phyloP scores from a whole-genome alignment of 805 yeast genomes.

The Candida pini region DNA sequence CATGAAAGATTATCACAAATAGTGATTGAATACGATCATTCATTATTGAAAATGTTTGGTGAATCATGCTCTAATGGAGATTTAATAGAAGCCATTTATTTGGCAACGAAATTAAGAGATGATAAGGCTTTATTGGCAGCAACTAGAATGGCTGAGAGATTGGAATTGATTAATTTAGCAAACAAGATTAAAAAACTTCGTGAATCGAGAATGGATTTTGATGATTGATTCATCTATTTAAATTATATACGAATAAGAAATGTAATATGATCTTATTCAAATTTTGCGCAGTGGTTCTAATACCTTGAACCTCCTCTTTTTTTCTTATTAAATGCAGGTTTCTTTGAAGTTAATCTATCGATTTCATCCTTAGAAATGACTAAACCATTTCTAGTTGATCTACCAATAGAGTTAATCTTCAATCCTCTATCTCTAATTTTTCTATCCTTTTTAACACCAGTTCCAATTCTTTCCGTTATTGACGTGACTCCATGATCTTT shows the following conservation, averaged over 20 bases:
- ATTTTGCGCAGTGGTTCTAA: background rate
- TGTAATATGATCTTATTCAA: too few species aligned
- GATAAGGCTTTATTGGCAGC: slow-evolving; percentile 84
- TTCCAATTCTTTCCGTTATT: slow-evolving; percentile 47
- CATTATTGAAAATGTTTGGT: slow-evolving; percentile 72
- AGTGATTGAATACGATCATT: slow-evolving; percentile 62
- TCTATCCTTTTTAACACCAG: slow-evolving; percentile 32
- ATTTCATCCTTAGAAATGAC: slow-evolving; percentile 65
- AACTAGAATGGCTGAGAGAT: slow-evolving; percentile 72
- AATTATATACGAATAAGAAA: too few species aligned
- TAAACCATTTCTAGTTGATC: slow-evolving; percentile 72
- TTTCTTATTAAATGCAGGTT: slow-evolving; percentile 13
- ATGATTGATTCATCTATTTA: slow-evolving; percentile 5
- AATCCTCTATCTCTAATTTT: slow-evolving; percentile 69
- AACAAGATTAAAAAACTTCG: slow-evolving; percentile 49
- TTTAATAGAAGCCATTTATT: slow-evolving; percentile 58
- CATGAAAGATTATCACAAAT: slow-evolving; percentile 46
- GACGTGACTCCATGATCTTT: slow-evolving; percentile 50
- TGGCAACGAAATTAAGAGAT: slow-evolving; percentile 64
- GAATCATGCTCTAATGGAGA: slow-evolving; percentile 65
- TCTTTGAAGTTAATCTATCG: slow-evolving; percentile 33
- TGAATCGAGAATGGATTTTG: slow-evolving; percentile 40
- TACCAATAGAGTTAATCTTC: slow-evolving; percentile 70
- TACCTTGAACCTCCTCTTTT: slow-evolving; percentile 9
- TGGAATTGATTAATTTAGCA: slow-evolving; percentile 47